phyloP scores from a whole-genome alignment of 148 eudicot species.

The Gaultheria prostrata region DNA sequence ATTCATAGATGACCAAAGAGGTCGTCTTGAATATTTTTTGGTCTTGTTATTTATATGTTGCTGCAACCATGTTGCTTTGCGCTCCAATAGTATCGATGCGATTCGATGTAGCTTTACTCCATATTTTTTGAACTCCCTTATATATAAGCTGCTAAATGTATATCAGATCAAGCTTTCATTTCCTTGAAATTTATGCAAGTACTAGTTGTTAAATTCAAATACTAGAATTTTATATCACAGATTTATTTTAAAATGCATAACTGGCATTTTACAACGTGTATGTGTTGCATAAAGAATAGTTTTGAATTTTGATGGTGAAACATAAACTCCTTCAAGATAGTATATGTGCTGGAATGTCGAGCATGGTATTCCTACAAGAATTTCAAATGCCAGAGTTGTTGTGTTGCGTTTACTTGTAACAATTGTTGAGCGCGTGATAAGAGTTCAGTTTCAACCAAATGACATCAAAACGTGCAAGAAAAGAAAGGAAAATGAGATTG shows the following conservation, averaged over 20 bases:
- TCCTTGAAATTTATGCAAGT: neutral
- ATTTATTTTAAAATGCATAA: neutral
- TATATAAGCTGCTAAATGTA: neutral
- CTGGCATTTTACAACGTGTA: neutral
- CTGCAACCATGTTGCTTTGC: neutral
- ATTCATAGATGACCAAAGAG: constrained; percentile 3
- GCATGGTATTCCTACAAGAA: neutral
- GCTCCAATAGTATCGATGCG: neutral
- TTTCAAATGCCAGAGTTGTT: neutral
- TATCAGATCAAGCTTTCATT: neutral
- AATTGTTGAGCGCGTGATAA: neutral
- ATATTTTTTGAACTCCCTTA: neutral
- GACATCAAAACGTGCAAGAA: neutral
- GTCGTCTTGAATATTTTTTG: neutral
- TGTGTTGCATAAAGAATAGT: neutral
- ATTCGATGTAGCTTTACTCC: neutral
- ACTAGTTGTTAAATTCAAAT: neutral
- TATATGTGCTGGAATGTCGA: neutral
- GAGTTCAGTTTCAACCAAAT: neutral
- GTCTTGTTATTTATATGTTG: neutral
- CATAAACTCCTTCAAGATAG: neutral
- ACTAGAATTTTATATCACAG: neutral
- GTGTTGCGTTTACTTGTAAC: neutral
- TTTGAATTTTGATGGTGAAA: constrained; percentile 1
- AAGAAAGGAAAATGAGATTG: neutral